A percentile compares a stretch with the other conserved stretches of the same genome.
These are phyloP conservation scores for Psidium guajava DNA, from an alignment of 345 rosid species.

Conservation along the genomic window DNA sequence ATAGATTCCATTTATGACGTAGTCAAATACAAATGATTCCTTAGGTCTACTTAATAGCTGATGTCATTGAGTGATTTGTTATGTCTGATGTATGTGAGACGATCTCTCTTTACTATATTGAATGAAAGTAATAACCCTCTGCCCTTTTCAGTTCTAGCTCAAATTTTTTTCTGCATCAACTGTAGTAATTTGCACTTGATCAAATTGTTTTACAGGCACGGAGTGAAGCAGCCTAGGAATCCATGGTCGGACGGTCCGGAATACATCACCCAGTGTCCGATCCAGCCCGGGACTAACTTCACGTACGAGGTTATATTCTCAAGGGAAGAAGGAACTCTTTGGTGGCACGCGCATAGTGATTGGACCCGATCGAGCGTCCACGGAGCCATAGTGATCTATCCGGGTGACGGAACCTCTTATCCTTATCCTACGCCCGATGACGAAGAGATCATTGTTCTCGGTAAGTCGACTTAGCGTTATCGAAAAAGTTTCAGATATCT, in stretches of 20 bases:
- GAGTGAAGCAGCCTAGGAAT: slow-evolving; percentile 6
- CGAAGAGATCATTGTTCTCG: slow-evolving; percentile 5
- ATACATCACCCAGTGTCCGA: slow-evolving; percentile 12
- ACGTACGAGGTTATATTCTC: slow-evolving; percentile 5
- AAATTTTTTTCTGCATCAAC: not conserved
- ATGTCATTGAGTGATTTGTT: not conserved
- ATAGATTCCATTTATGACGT: not conserved
- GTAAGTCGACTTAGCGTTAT: not conserved
- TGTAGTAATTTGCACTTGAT: not conserved
- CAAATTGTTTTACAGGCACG: not conserved
- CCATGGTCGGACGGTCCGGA: slow-evolving; percentile 19
- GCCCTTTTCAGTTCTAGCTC: not conserved
- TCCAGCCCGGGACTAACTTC: slow-evolving; percentile 3
- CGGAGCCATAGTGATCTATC: slow-evolving; percentile 7
- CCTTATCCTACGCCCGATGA: slow-evolving; percentile 5
- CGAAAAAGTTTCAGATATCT: not conserved
- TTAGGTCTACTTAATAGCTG: not conserved
- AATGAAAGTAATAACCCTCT: not conserved
- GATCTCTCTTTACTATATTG: not conserved
- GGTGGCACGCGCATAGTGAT: slow-evolving; percentile 8
- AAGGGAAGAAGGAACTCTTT: slow-evolving; percentile 13
- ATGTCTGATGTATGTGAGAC: not conserved
- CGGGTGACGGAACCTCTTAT: not conserved
- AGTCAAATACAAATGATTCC: not conserved
- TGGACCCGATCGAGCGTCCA: slow-evolving; percentile 13